Percentiles rank a stretch among this genome's conserved stretches.
phyloP scores from a whole-genome alignment of 2,329 filamentous ascomycete genomes.

The Chrysosphaeria jannelii region DNA sequence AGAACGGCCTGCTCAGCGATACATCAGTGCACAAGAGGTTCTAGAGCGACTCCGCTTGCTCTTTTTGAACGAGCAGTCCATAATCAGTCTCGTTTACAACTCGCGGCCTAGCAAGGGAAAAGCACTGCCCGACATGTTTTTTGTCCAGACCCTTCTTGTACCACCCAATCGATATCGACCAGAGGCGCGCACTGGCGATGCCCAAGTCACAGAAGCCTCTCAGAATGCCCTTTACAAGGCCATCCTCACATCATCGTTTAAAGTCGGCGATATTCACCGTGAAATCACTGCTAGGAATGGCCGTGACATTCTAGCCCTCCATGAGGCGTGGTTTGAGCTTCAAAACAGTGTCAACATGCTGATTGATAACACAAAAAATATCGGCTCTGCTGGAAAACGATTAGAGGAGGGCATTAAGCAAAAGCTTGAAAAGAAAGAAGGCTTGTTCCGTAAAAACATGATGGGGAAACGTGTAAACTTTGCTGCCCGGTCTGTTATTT shows the following conservation, averaged over 20 bases:
- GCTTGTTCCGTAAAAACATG: slow-evolving; percentile 96
- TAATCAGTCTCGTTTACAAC: slow-evolving; percentile 62
- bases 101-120: slow-evolving; percentile 31
- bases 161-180: slow-evolving; percentile 81
- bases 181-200: slow-evolving; percentile 51
- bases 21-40: slow-evolving; percentile 60
- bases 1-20: slow-evolving; percentile 26
- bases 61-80: slow-evolving; percentile 64
- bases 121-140: slow-evolving; percentile 75
- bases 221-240: slow-evolving; percentile 71
- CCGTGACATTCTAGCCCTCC: slow-evolving; percentile 41
- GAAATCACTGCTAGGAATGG: slow-evolving; percentile 24
- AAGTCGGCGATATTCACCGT: slow-evolving; percentile 41
- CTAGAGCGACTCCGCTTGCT: slow-evolving; percentile 46
- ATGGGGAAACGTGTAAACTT: slow-evolving; percentile 99
- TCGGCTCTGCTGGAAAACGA: slow-evolving; percentile 45
- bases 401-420: slow-evolving; percentile 93
- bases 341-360: slow-evolving; percentile 83
- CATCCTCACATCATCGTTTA: slow-evolving; percentile 47
- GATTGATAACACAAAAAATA: slow-evolving; percentile 69
- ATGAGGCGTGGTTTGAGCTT: slow-evolving; percentile 53
- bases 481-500: slow-evolving; percentile 89
- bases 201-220: slow-evolving; percentile 59
- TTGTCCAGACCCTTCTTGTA: slow-evolving; percentile 59
- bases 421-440: slow-evolving; percentile 93